Conservation (phyloP, 2,329 filamentous ascomycete genomes). For the Aulographum hederae region DNA sequence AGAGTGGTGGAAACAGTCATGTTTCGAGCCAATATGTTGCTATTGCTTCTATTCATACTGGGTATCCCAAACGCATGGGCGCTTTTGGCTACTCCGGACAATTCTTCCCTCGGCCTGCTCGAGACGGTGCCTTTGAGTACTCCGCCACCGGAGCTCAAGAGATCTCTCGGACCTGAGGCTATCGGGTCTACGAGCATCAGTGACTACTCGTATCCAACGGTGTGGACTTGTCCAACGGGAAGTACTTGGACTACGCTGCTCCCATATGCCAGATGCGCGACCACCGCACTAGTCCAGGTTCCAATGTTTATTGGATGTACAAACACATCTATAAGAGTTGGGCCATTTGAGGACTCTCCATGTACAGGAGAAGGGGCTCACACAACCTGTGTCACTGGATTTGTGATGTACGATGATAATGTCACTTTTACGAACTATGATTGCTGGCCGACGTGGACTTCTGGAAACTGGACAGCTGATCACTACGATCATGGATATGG, state of each 20-base stretch:
- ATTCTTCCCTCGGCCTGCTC: no score
- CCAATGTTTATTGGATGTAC: not conserved
- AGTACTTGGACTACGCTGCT: not conserved
- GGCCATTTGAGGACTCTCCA: not conserved
- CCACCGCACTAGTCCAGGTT: not conserved
- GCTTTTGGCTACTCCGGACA: no score
- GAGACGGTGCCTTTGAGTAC: no score
- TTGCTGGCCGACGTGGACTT: not conserved
- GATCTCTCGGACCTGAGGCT: no score
- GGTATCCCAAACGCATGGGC: no score
- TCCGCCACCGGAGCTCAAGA: not conserved
- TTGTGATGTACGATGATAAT: not conserved
- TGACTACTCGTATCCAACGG: not conserved
- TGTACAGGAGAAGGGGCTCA: not conserved
- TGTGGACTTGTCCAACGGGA: not conserved
- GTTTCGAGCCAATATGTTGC: no score
- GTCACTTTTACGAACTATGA: not conserved
- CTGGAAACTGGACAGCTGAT: not conserved
- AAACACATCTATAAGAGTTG: not conserved
- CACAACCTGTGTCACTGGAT: not conserved
- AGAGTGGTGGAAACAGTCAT: no score
- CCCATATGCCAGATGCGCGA: not conserved
- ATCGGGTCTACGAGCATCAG: not conserved
- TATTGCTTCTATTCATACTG: no score
- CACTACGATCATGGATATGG: no score